A percentile compares a stretch with the other conserved stretches of the same genome.
Evolutionary conservation across 2,329 filamentous ascomycete genomes (phyloP).

Genomic region (Lecanicillium sp.): DNA sequence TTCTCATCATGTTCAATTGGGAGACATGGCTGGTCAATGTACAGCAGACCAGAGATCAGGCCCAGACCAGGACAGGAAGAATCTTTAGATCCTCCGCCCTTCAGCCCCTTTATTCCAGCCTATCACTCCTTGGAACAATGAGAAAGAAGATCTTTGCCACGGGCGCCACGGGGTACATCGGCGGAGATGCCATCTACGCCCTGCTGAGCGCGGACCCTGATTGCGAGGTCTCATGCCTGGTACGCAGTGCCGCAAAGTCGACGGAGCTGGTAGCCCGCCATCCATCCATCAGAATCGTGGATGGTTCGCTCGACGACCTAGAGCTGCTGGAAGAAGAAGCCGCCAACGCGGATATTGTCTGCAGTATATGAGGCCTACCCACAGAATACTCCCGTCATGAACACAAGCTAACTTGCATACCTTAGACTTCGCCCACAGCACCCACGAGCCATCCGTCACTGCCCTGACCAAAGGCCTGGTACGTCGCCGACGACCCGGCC

Average conservation of each 20-base stretch:
- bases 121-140: background rate
- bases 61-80: too few species aligned
- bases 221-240: constrained; percentile 15
- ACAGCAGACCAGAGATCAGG: too few species aligned
- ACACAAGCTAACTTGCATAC: accelerated
- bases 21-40: too few species aligned
- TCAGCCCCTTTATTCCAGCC: background rate
- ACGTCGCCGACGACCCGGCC: constrained; percentile 39
- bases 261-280: constrained; percentile 9
- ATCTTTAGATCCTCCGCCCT: too few species aligned
- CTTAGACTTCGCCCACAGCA: constrained; percentile 36
- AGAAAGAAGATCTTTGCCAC: background rate
- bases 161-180: constrained; percentile 19
- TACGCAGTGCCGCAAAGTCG: constrained; percentile 16
- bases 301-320: constrained; percentile 29
- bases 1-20: too few species aligned
- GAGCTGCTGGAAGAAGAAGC: constrained; percentile 25
- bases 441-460: constrained; percentile 36
- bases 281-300: constrained; percentile 20
- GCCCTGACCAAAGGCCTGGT: constrained; percentile 39
- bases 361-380: constrained; percentile 25
- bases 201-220: constrained; percentile 15
- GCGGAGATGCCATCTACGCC: constrained; percentile 16
- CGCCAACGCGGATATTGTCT: constrained; percentile 29
- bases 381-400: too few species aligned